Percentiles rank a stretch among this genome's conserved stretches.
Conservation (phyloP, 345 rosid genomes). For the Trapa incisa region DNA sequence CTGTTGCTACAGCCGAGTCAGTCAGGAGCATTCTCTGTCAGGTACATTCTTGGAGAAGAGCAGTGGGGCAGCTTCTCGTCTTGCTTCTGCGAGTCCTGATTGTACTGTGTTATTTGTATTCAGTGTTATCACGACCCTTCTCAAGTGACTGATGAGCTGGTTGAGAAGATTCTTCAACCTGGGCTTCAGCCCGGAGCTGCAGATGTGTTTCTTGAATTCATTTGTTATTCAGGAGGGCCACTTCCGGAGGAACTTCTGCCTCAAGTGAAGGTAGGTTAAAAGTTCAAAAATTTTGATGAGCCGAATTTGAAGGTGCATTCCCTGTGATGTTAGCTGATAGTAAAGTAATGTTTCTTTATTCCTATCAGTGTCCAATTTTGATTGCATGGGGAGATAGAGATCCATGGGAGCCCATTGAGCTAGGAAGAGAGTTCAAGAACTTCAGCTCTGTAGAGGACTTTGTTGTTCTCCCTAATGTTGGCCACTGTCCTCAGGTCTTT, state of each 20-base stretch:
- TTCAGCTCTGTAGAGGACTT: slow-evolving; percentile 68
- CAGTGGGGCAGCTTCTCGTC: neutral
- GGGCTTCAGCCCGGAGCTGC: slow-evolving; percentile 87
- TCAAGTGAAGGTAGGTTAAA: slow-evolving; percentile 38
- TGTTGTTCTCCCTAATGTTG: slow-evolving; percentile 56
- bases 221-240: slow-evolving; percentile 85
- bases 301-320: neutral
- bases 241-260: slow-evolving; percentile 87
- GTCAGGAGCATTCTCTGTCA: slow-evolving; percentile 61
- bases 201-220: slow-evolving; percentile 80
- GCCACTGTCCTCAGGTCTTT: slow-evolving; percentile 90
- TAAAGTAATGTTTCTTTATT: neutral
- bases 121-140: slow-evolving; percentile 79
- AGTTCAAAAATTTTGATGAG: neutral
- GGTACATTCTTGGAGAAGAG: slow-evolving; percentile 21
- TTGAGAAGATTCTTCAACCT: slow-evolving; percentile 68
- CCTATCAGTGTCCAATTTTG: slow-evolving; percentile 63
- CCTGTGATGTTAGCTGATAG: neutral
- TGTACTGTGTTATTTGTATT: slow-evolving; percentile 5
- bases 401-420: slow-evolving; percentile 87
- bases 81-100: slow-evolving; percentile 1
- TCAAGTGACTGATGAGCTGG: slow-evolving; percentile 83
- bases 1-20: slow-evolving; percentile 59
- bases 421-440: slow-evolving; percentile 47
- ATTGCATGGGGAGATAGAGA: slow-evolving; percentile 96